Evolutionary conservation across 352 stramenopile species (phyloP), one percentile per base, ranked within the genome.

Genomic region (Globisporangium okanoganense): DNA sequence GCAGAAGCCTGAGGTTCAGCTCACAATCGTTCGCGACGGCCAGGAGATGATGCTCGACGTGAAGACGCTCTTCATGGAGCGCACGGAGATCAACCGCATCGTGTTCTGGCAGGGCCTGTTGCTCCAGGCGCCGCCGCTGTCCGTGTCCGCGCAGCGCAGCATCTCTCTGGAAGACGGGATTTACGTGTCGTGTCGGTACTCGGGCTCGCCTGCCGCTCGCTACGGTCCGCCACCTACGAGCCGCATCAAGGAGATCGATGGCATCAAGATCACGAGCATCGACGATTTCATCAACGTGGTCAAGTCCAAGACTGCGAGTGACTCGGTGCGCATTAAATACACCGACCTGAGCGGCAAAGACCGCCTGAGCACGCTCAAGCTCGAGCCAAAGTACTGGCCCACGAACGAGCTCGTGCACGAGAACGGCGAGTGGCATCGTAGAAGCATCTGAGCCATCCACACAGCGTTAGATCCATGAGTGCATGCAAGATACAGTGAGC

Each of bases 41-140:
- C 66, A 85, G 8, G 82, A 92, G 59, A 75, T 83, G 53, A 65
- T 83, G 22, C 20, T 96, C 12, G 58, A 81, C 6, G 71, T 96
- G n/a, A 88, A 92, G 61, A 87, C 86, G 22, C 68, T 93, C 44
- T 79, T 82, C 35, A 74, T 96, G 68, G 76, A 93, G 58, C 82
- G 82, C 48, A 93, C 84, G 4, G 88, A 96, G 67, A 94, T 96
- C 43, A 90, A 96, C 54, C 85, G 91, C 35, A 90, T 98, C 40
- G 78, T 98, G 48, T 92, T 96, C 58, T 98, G 90, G 90, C 86
- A 93, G 33, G 92, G 92, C 5, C 75, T 97, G 27, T 63, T 97
- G 41, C 65, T 98, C 5, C 92, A 98, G 58, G 85, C 82, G 24
- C 85, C 90, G 2, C 92, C 94, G 12, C 71, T 96, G 1, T 91